These are phyloP conservation scores for Chrysanthemum makinoi DNA, from an alignment of 129 eudicot genomes.

Conservation along the genomic window DNA sequence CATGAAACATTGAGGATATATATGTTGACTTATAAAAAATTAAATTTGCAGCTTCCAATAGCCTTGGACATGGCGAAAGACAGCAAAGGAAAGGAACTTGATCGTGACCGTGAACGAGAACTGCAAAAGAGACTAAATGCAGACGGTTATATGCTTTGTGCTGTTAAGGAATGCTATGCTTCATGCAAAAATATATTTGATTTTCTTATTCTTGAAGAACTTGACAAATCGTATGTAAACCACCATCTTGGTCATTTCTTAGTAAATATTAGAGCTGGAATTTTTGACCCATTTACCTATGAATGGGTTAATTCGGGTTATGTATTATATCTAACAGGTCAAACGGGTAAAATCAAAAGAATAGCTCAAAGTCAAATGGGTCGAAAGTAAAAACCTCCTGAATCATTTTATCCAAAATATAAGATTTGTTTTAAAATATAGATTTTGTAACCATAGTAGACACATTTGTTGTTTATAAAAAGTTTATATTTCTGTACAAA, in stretches of 20 bases:
- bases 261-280: neutral
- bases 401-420: neutral
- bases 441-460: neutral
- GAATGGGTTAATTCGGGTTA: conserved; percentile 11
- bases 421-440: neutral
- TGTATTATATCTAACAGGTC: conserved; percentile 4
- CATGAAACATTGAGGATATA: neutral
- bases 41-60: conserved; percentile 74
- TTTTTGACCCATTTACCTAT: conserved; percentile 1
- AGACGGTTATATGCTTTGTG: conserved; percentile 73
- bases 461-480: neutral
- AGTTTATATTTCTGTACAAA: neutral
- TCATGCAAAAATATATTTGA: conserved; percentile 68
- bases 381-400: conserved; percentile 5
- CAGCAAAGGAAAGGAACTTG: conserved; percentile 66
- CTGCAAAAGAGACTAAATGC: conserved; percentile 71
- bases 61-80: conserved; percentile 99
- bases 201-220: conserved; percentile 55
- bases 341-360: conserved; percentile 7
- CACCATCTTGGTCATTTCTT: conserved; percentile 18
- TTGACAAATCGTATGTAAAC: conserved; percentile 66
- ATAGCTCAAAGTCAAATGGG: conserved; percentile 16
- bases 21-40: conserved; percentile 24
- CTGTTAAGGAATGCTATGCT: conserved; percentile 86
- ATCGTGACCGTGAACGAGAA: conserved; percentile 51